Evolutionary conservation across 768 basidiomycete species (phyloP).

Genomic region (Tricholoma hemisulphureum): DNA sequence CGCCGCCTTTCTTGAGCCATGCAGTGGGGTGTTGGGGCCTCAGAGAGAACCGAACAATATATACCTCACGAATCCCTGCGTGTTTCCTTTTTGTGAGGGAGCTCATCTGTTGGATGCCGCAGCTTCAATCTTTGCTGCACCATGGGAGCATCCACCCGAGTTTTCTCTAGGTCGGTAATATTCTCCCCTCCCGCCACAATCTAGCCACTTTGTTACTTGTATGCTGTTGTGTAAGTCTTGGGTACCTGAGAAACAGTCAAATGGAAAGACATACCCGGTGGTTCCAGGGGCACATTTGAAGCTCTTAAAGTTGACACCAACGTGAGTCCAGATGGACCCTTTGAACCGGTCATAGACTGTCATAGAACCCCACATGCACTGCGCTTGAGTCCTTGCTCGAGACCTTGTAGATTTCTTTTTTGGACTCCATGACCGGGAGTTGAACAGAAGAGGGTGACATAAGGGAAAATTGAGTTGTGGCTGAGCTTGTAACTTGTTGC

Average conservation of each 20-base stretch:
- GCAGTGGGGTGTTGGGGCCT: slow-evolving; percentile 11
- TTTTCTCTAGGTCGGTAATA: slow-evolving; percentile 34
- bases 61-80: slow-evolving; percentile 91
- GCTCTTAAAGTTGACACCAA: slow-evolving; percentile 41
- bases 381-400: slow-evolving; percentile 28
- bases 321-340: slow-evolving; percentile 43
- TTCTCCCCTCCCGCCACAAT: slow-evolving; percentile 33
- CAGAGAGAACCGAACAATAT: slow-evolving; percentile 17
- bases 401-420: slow-evolving; percentile 33
- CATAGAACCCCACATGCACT: slow-evolving; percentile 39
- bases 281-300: slow-evolving; percentile 48
- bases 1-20: slow-evolving; percentile 55
- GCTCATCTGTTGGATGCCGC: slow-evolving; percentile 40
- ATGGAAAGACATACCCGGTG: slow-evolving; percentile 38
- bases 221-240: not conserved
- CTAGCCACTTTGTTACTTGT: slow-evolving; percentile 38
- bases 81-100: slow-evolving; percentile 85
- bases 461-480: too few species aligned
- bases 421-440: slow-evolving; percentile 24
- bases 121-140: slow-evolving; percentile 50
- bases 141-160: slow-evolving; percentile 42
- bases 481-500: too few species aligned
- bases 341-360: slow-evolving; percentile 49
- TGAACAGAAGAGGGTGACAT: slow-evolving; percentile 7
- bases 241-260: not conserved